A percentile compares a stretch with the other conserved stretches of the same genome.
Evolutionary conservation across 352 stramenopile genomes (phyloP).

Genomic region (Globisporangium acanthophoron): DNA sequence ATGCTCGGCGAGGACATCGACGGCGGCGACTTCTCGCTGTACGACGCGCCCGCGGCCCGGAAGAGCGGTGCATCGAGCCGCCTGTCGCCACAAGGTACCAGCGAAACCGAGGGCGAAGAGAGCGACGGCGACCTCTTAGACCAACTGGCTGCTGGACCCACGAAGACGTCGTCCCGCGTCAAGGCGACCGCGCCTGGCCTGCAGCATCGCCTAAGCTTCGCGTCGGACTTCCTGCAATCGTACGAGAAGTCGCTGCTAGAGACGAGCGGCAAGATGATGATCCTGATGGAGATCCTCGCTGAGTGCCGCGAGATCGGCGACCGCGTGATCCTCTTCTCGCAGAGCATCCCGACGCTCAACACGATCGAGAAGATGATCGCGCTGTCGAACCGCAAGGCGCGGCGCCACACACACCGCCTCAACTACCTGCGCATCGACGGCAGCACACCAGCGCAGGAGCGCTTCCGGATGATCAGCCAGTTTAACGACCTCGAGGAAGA

Average conservation of each 20-base stretch:
- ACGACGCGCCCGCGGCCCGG: constrained; percentile 10
- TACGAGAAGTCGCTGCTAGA: constrained; percentile 53
- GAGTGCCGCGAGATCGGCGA: constrained; percentile 68
- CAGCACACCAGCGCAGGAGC: constrained; percentile 69
- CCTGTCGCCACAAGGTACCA: background rate
- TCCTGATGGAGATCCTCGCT: constrained; percentile 75
- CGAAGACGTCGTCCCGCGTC: background rate
- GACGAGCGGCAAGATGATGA: constrained; percentile 84
- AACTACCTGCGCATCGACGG: constrained; percentile 79
- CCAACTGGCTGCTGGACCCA: constrained; percentile 10
- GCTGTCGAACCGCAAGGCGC: constrained; percentile 51
- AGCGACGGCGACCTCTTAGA: constrained; percentile 42
- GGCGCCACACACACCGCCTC: constrained; percentile 37
- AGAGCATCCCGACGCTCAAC: constrained; percentile 86
- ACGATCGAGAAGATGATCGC: constrained; percentile 68
- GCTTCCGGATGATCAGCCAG: constrained; percentile 71
- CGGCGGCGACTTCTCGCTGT: constrained; percentile 39
- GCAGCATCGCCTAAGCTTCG: constrained; percentile 71
- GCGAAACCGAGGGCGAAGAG: constrained; percentile 19
- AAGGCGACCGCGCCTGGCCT: background rate
- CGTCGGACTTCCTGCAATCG: constrained; percentile 44
- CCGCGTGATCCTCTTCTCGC: constrained; percentile 87
- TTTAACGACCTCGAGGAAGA: constrained; percentile 84
- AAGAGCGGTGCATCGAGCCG: background rate
- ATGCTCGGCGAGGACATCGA: constrained; percentile 51